Evolutionary conservation across 2,329 filamentous ascomycete species (phyloP).

Genomic region (Aspergillus sp.): DNA sequence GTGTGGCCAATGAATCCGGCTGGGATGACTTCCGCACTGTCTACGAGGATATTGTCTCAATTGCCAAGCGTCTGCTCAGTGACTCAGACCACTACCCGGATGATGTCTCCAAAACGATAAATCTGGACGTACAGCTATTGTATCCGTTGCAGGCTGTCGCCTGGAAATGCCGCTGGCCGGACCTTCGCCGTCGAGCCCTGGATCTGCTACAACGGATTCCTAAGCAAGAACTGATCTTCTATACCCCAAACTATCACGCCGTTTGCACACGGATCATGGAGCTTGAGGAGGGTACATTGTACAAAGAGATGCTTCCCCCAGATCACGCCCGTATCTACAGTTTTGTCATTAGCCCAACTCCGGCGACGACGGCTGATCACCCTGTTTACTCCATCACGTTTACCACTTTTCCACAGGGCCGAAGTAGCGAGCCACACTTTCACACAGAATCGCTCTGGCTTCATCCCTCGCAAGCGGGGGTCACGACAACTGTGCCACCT

Average conservation of each 20-base stretch:
- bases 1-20: slow-evolving; percentile 11
- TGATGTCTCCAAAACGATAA: slow-evolving; percentile 12
- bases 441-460: slow-evolving; percentile 13
- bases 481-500: background rate
- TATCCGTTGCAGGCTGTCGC: slow-evolving; percentile 23
- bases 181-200: slow-evolving; percentile 19
- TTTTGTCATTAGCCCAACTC: slow-evolving; percentile 8
- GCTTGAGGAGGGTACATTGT: slow-evolving; percentile 16
- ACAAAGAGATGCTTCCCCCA: slow-evolving; percentile 3
- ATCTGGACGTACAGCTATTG: slow-evolving; percentile 20
- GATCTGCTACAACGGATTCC: slow-evolving; percentile 19
- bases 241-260: slow-evolving; percentile 15
- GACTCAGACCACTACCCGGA: slow-evolving; percentile 13
- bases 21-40: slow-evolving; percentile 16
- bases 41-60: slow-evolving; percentile 14
- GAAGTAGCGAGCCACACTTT: slow-evolving; percentile 3
- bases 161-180: slow-evolving; percentile 26
- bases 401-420: slow-evolving; percentile 15
- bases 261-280: slow-evolving; percentile 21
- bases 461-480: background rate
- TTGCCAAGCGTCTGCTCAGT: slow-evolving; percentile 8
- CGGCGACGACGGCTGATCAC: background rate
- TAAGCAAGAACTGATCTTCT: slow-evolving; percentile 18
- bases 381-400: slow-evolving; percentile 15
- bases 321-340: slow-evolving; percentile 18